Conservation (phyloP, 371 early-diverging fungal genomes). For the Haplosporangium sp. region DNA sequence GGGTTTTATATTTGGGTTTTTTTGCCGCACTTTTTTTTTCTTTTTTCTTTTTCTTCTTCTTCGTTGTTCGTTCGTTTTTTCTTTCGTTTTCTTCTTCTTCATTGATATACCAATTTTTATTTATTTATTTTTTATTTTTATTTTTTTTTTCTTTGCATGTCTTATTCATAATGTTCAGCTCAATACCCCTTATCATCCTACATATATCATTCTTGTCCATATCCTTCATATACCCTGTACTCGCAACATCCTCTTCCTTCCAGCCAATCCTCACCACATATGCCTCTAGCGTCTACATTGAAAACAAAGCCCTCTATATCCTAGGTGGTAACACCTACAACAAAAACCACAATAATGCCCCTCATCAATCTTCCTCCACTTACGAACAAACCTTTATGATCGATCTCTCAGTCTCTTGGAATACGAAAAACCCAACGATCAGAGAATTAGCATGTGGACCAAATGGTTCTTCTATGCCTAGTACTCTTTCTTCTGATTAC, state of each 20-base stretch:
- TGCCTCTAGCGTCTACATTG: neutral
- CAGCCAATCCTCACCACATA: constrained; percentile 1
- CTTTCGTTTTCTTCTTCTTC: neutral
- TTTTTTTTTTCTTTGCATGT: too few species aligned
- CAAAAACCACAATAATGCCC: neutral
- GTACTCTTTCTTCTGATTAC: neutral
- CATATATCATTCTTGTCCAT: neutral
- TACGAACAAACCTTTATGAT: constrained; percentile 1
- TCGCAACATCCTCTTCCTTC: neutral
- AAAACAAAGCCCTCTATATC: neutral
- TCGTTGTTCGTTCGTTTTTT: neutral
- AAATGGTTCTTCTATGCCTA: neutral
- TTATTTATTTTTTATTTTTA: neutral
- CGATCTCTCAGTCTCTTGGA: constrained; percentile 4
- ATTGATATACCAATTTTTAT: neutral
- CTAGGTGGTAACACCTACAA: neutral
- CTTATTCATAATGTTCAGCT: neutral
- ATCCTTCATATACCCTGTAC: neutral
- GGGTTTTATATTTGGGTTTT: neutral
- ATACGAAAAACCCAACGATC: neutral
- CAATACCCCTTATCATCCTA: neutral
- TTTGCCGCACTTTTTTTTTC: constrained; percentile 1
- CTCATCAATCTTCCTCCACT: neutral
- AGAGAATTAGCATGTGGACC: neutral
- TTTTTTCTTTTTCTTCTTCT: neutral